A percentile compares a stretch with the other conserved stretches of the same genome.
These are phyloP conservation scores for Solanum rostratum DNA, from an alignment of 257 asterid genomes.

Conservation along the genomic window DNA sequence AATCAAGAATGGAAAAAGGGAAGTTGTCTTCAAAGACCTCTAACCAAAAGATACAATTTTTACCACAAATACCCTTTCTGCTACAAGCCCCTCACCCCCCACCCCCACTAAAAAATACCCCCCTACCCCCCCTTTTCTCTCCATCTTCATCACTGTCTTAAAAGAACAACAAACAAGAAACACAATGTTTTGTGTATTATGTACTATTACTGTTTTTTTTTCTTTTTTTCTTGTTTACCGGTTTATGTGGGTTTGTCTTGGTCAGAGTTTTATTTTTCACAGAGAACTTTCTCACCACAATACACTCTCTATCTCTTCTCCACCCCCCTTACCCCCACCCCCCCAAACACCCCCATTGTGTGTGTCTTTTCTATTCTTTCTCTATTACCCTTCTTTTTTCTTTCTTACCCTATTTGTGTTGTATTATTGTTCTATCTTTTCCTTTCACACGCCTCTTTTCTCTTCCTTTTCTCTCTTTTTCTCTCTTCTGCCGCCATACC, in stretches of 20 bases:
- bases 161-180: slow-evolving; percentile 7
- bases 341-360: background rate
- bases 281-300: slow-evolving; percentile 48
- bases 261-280: slow-evolving; percentile 57
- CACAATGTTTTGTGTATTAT: slow-evolving; percentile 5
- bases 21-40: slow-evolving; percentile 30
- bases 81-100: slow-evolving; percentile 17
- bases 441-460: background rate
- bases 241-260: slow-evolving; percentile 66
- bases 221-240: slow-evolving; percentile 1
- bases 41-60: slow-evolving; percentile 22
- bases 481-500: slow-evolving; percentile 13
- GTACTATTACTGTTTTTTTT: background rate
- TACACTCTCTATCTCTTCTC: slow-evolving; percentile 6
- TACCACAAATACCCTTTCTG: slow-evolving; percentile 81
- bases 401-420: slow-evolving; percentile 4
- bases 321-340: background rate
- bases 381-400: slow-evolving; percentile 5
- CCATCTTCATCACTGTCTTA: slow-evolving; percentile 44
- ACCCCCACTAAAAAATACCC: background rate
- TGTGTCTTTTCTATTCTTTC: slow-evolving; percentile 14
- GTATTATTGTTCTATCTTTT: slow-evolving; percentile 1
- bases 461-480: slow-evolving; percentile 1
- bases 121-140: slow-evolving; percentile 5
- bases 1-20: background rate